Evolutionary conservation across 2,329 filamentous ascomycete species (phyloP), one percentile per base, ranked within the genome.

Genomic region (Alternaria consortialis): DNA sequence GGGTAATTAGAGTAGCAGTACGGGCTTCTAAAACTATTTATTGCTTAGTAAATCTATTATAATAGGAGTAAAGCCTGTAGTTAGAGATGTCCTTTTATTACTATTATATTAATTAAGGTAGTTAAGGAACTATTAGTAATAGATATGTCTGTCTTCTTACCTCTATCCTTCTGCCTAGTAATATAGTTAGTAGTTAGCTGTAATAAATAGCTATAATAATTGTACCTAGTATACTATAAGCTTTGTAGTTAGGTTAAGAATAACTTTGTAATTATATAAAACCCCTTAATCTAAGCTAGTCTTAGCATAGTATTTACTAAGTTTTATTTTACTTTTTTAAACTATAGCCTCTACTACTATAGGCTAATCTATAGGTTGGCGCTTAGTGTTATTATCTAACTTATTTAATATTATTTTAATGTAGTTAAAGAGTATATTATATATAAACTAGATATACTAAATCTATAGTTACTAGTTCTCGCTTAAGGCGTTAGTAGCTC

Each of bases 131-230:
- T 56, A 12, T 39, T 56, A 17, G 0, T 25, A 20, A 15, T 52
- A 60, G 5, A 44, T 60, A 47, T 60, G 17, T 29, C 32, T 52
- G 11, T 42, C 23, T 13, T 52, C n/a, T n/a, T n/a, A n/a, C n/a
- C n/a, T n/a, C n/a, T n/a, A n/a, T n/a, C n/a, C n/a, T n/a, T n/a
- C n/a, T n/a, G n/a, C n/a, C n/a, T n/a, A n/a, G n/a, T n/a, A n/a
- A n/a, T 8, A 17, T 31, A 27, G 8, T 59, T 50, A 37, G 20
- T 47, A 32, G 27, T 46, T 44, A 43, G 23, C 4, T 56, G 46
- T 53, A 53, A 60, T 60, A 56, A 60, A 34, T 47, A 47, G 17
- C 39, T 60, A 47, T 60, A 46, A 60, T 56, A 51, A 56, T 2
- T 7, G 2, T 56, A 60, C 42, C 20, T 60, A 42, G 36, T 60